Conservation (phyloP, 1,139 yeast species). For the Yamadazyma oceani region DNA sequence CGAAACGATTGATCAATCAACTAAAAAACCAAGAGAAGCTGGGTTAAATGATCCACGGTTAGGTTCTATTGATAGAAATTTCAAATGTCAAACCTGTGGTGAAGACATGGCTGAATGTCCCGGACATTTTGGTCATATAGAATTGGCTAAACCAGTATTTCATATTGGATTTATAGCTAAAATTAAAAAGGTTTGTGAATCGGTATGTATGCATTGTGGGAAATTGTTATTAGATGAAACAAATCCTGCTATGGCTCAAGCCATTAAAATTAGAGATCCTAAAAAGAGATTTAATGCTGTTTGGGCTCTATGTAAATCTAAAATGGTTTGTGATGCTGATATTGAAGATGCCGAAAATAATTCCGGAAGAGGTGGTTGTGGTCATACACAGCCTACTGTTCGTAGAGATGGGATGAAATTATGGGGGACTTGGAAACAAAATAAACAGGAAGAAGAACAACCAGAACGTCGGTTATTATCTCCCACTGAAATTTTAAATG, state of each 20-base stretch:
- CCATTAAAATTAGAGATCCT: conserved; percentile 87
- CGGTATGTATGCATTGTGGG: conserved; percentile 99
- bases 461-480: conserved; percentile 89
- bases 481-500: conserved; percentile 86
- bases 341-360: conserved; percentile 48
- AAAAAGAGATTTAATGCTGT: conserved; percentile 95
- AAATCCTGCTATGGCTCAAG: conserved; percentile 85
- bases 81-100: conserved; percentile 98
- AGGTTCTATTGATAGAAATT: conserved; percentile 95
- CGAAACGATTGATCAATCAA: conserved; percentile 97
- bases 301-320: conserved; percentile 88
- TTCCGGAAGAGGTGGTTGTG: conserved; percentile 93
- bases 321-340: conserved; percentile 95
- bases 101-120: conserved; percentile 99
- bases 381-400: conserved; percentile 92
- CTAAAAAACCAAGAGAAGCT: conserved; percentile 92
- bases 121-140: conserved; percentile 99
- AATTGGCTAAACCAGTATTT: conserved; percentile 96
- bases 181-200: conserved; percentile 92
- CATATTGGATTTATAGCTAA: conserved; percentile 94
- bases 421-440: conserved; percentile 97
- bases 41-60: conserved; percentile 96
- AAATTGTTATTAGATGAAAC: conserved; percentile 85
- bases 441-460: conserved; percentile 76
- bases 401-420: conserved; percentile 94